These are phyloP conservation scores for Tuctoria greenei DNA, from an alignment of 176 grass and related monocot genomes.

Conservation along the genomic window DNA sequence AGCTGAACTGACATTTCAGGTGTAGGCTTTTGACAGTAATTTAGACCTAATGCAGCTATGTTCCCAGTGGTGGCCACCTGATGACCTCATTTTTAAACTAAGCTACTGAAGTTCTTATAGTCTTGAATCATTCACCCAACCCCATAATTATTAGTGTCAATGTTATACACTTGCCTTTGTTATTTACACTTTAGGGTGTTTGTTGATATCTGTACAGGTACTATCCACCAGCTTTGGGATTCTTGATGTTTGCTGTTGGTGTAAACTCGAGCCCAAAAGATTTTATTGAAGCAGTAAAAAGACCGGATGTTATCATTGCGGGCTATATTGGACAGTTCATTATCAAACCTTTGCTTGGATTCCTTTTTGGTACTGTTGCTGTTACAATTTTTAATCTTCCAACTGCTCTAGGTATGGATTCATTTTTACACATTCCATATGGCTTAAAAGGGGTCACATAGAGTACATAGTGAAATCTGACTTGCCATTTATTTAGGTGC, in stretches of 20 bases:
- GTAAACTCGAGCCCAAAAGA: conserved; percentile 85
- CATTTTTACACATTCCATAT: conserved; percentile 17
- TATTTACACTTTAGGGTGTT: not conserved
- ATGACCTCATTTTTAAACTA: not conserved
- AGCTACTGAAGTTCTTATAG: not conserved
- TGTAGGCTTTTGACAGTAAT: not conserved
- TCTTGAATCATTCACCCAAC: not conserved
- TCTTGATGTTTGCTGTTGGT: conserved; percentile 98
- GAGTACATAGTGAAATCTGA: conserved; percentile 5
- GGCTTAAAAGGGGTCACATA: not conserved
- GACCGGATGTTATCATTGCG: conserved; percentile 66
- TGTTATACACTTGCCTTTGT: not conserved
- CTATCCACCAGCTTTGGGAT: conserved; percentile 87
- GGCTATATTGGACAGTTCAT: conserved; percentile 87
- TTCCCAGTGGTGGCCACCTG: not conserved
- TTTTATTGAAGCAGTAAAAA: conserved; percentile 88
- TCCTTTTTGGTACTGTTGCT: conserved; percentile 84
- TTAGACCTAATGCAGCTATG: not conserved
- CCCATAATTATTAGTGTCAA: not conserved
- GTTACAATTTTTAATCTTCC: conserved; percentile 73
- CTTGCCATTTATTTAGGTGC: conserved; percentile 55
- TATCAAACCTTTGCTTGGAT: conserved; percentile 82
- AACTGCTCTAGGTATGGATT: conserved; percentile 64
- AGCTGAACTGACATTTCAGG: not conserved
- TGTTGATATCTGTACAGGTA: conserved; percentile 59